These are phyloP conservation scores for Delonix regia DNA, from an alignment of 306 rosid genomes.

Conservation along the genomic window DNA sequence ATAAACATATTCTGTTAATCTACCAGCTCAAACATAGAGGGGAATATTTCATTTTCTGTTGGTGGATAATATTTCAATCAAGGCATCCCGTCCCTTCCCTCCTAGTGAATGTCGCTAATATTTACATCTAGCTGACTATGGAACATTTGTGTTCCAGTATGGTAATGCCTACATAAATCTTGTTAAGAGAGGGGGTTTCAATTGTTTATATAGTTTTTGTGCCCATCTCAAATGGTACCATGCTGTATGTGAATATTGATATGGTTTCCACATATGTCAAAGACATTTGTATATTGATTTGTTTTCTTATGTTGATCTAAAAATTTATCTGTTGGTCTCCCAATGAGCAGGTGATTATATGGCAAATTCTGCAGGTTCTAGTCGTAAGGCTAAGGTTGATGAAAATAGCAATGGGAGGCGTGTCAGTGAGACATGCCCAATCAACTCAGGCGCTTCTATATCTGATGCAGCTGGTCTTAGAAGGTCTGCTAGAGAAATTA, in stretches of 20 bases:
- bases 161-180: background rate
- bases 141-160: background rate
- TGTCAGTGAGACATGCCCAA: constrained; percentile 32
- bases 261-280: background rate
- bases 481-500: constrained; percentile 44
- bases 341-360: constrained; percentile 40
- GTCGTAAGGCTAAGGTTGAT: constrained; percentile 46
- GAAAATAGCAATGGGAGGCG: constrained; percentile 46
- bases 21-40: background rate
- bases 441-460: constrained; percentile 33
- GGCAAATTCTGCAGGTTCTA: constrained; percentile 52
- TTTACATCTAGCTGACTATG: background rate
- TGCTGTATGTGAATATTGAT: background rate
- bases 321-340: background rate
- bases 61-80: constrained; percentile 6
- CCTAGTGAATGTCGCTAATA: background rate
- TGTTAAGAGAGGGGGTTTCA: constrained; percentile 20
- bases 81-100: background rate
- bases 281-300: background rate
- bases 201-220: constrained; percentile 20
- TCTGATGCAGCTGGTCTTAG: constrained; percentile 46
- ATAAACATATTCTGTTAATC: background rate
- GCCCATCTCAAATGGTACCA: background rate
- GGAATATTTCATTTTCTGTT: background rate
- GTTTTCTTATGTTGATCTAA: background rate